Evolutionary conservation across 176 grass and related monocot species (phyloP), one percentile per base, ranked within the genome.

Genomic region (Microstegium vimineum): DNA sequence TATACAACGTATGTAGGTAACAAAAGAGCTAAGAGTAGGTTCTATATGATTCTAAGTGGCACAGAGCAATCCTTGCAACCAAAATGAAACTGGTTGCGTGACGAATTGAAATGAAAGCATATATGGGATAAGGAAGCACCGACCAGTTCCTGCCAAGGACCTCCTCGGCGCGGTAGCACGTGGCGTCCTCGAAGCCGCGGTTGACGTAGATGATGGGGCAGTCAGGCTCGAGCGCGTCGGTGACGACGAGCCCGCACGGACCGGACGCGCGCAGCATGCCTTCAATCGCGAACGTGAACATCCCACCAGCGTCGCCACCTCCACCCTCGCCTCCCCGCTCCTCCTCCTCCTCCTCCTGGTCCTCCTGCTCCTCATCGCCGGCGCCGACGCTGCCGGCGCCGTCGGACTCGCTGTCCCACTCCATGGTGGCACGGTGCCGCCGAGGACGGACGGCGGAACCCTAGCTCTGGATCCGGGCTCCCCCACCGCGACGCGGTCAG

Each of bases 91-190:
- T 28, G 26, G 25, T 6, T 2, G 9, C 1, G 20, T 6, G 41
- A 15, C 11, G 20, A 52, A 51, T 4, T 34, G 26, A 26, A 57
- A 72, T 22, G 18, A 16, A 27, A 34, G 27, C 18, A 42, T 4
- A 33, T n/a, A n/a, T 12, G 65, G 68, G n/a, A 42, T 63, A 33
- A 74, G 16, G 25, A 34, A 22, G 75, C 27, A 92, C 92, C 51
- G 17, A 97, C 94, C 94, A 97, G 76, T 97, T 97, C 84, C 94
- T 93, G 69, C 96, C 96, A 34, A 99, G 93, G 71, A 99, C 96
- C 82, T 97, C 94, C 85, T 97, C 94, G n/a, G 94, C 94, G 79
- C 87, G 85, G 85, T 97, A 97, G 2, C 94, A 87, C 4, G 92
- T 94, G 17, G 92, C 80, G 12, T 94, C 92, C 92, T 97, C 94